A percentile compares a stretch with the other conserved stretches of the same genome.
Conservation (phyloP, 495 filamentous ascomycete species). For the Penicillium canariense region DNA sequence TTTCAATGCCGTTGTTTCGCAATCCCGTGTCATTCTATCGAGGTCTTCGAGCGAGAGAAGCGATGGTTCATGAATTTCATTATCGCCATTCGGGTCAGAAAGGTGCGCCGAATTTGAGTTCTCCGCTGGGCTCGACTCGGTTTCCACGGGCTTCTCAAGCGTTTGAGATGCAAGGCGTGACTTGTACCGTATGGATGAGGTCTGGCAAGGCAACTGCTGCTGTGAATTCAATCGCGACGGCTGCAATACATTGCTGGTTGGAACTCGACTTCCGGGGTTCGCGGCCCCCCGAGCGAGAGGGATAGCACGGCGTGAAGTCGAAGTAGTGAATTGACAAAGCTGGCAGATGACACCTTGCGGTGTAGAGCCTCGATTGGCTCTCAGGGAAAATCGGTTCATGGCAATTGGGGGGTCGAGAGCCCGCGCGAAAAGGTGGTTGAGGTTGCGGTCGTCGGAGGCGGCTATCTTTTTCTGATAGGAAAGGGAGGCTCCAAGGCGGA, state of each 20-base stretch:
- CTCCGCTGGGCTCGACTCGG: background rate
- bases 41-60: background rate
- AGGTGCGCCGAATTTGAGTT: too few relatives aligned
- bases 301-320: constrained; percentile 17
- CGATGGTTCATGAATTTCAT: background rate
- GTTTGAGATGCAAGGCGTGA: constrained; percentile 10
- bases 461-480: constrained; percentile 23
- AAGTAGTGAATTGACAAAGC: constrained; percentile 37
- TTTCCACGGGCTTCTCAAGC: background rate
- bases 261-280: constrained; percentile 5
- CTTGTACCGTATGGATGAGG: constrained; percentile 7
- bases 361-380: constrained; percentile 23
- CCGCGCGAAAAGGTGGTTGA: constrained; percentile 5
- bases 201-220: background rate
- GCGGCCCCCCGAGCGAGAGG: constrained; percentile 21
- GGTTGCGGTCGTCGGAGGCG: constrained; percentile 2
- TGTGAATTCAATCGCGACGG: constrained; percentile 10
- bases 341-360: constrained; percentile 34
- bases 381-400: constrained; percentile 39
- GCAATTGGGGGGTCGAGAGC: constrained; percentile 3
- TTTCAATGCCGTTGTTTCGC: constrained; percentile 25
- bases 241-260: constrained; percentile 16
- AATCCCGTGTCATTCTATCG: constrained; percentile 2
- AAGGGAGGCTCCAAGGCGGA: constrained; percentile 25
- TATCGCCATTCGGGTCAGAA: background rate